A percentile compares a stretch with the other conserved stretches of the same genome.
Evolutionary conservation across 208 protist genomes (phyloP).

Genomic region (Crithidia bombi): DNA sequence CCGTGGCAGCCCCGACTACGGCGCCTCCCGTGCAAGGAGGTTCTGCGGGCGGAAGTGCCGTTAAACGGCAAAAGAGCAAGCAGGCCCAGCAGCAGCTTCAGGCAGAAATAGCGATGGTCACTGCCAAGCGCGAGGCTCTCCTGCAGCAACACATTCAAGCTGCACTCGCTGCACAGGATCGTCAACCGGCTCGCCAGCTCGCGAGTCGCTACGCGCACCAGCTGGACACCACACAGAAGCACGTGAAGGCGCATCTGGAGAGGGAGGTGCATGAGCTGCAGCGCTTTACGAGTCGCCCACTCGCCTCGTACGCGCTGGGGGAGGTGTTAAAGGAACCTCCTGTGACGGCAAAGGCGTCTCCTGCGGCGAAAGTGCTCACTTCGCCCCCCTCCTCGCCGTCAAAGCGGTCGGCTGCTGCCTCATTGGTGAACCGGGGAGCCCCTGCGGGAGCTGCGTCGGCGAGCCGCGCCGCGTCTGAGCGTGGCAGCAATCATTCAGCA

Average conservation of each 20-base stretch:
- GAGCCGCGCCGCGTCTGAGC: slow-evolving; percentile 19
- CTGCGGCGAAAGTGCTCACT: neutral
- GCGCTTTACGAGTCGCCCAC: slow-evolving; percentile 57
- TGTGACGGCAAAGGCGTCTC: neutral
- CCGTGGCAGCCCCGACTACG: neutral
- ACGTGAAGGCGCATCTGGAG: slow-evolving; percentile 42
- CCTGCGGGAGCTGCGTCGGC: slow-evolving; percentile 3
- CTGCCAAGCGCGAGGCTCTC: slow-evolving; percentile 36
- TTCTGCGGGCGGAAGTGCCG: neutral
- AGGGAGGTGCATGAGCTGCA: slow-evolving; percentile 45
- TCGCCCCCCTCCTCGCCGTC: neutral
- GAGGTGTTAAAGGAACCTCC: slow-evolving; percentile 57
- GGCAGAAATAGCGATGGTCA: slow-evolving; percentile 28
- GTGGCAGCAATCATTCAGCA: slow-evolving; percentile 6
- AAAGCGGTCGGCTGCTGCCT: slow-evolving; percentile 7
- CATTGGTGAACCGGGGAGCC: neutral
- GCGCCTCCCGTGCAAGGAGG: too few species aligned
- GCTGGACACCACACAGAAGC: slow-evolving; percentile 33
- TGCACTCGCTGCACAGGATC: slow-evolving; percentile 40
- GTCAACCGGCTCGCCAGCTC: slow-evolving; percentile 44
- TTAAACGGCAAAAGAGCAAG: slow-evolving; percentile 25
- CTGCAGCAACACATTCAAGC: slow-evolving; percentile 47
- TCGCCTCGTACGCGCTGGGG: slow-evolving; percentile 67
- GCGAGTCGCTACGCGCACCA: slow-evolving; percentile 41
- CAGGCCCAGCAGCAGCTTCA: slow-evolving; percentile 33